phyloP scores from a whole-genome alignment of 441 rosid genomes.

The Flueggea neowawraea region DNA sequence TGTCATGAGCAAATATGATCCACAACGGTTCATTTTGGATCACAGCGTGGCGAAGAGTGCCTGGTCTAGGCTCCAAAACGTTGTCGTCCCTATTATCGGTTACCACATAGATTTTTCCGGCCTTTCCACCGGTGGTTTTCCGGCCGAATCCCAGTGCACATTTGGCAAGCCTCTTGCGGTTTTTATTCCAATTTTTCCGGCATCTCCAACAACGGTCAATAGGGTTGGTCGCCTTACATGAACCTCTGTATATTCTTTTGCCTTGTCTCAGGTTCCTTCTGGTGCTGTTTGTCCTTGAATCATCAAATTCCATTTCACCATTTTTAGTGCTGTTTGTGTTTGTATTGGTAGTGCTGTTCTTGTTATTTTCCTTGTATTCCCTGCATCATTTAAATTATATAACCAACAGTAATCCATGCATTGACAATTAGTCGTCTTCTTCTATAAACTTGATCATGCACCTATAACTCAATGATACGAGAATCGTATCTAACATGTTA shows the following conservation, averaged over 20 bases:
- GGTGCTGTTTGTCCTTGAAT: slow-evolving; percentile 13
- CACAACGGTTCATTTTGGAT: slow-evolving; percentile 53
- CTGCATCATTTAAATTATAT: neutral
- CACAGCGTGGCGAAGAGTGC: slow-evolving; percentile 69
- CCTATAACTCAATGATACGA: no score
- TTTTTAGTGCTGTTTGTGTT: neutral
- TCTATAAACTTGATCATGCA: no score
- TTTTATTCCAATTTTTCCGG: slow-evolving; percentile 37
- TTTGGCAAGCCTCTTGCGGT: slow-evolving; percentile 46
- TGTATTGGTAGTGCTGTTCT: neutral
- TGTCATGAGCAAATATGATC: slow-evolving; percentile 47
- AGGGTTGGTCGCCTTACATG: slow-evolving; percentile 48
- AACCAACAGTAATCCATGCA: no score
- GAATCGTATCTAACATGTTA: no score
- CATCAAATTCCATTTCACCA: neutral
- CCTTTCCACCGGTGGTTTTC: slow-evolving; percentile 52
- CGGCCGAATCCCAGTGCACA: slow-evolving; percentile 66
- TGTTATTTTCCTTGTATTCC: neutral
- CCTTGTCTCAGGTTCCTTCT: slow-evolving; percentile 42
- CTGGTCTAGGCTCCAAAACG: slow-evolving; percentile 39
- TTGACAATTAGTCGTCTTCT: no score
- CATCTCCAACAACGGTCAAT: slow-evolving; percentile 73
- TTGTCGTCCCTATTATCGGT: slow-evolving; percentile 46
- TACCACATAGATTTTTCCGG: slow-evolving; percentile 41
- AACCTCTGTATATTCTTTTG: slow-evolving; percentile 16